Base-by-base conservation (phyloP, 768 basidiomycete species). In the Dacryopinax primogenitus region DNA sequence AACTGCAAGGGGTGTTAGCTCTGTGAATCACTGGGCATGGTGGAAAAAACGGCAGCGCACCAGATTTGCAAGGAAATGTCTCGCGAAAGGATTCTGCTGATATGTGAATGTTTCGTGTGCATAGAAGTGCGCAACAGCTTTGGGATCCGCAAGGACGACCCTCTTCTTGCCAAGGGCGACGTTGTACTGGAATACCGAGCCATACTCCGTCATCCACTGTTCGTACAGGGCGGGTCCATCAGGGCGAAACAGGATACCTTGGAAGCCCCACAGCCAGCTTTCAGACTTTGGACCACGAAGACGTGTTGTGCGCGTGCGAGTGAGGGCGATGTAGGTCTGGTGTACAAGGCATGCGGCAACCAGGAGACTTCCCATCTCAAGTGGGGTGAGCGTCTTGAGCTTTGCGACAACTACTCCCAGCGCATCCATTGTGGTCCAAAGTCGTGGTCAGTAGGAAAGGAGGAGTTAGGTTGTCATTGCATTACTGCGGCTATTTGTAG, bases 121-220 rank as follows among this genome's bases (percentile, higher is more conserved):
- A 65, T 77, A 82, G 41, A 82, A 77, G 67, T 85, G 82, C 0
- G 78, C 75, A 21, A 81, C 72, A 0, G 84, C 83, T 71, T 79
- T 83, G 1, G 73, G 71, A 36, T 73, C 73, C 61, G 64, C 47
- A 15, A 73, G 37, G 12, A 69, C 37, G 47, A 72, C 51, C 51
- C 51, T 3, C 4, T 66, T 65, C 13, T 34, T 36, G 9, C 70
- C 69, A 3, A 74, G 34, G 1, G 68, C 37, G 0, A 68, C 68
- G 0, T 82, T 77, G n/a, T 82, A 65, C 16, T 72, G 62, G 66
- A 74, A 85, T 0, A 76, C 80, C 1, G 77, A 68, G 6, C 84
- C 84, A 34, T 82, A 82, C 47, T 79, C 70, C 6, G 69, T 70
- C 1, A 75, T 75, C 84, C 83, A 84, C 3, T 72, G 65, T 64